phyloP scores from a whole-genome alignment of 2,329 filamentous ascomycete species.

The Aspergillus sp. region DNA sequence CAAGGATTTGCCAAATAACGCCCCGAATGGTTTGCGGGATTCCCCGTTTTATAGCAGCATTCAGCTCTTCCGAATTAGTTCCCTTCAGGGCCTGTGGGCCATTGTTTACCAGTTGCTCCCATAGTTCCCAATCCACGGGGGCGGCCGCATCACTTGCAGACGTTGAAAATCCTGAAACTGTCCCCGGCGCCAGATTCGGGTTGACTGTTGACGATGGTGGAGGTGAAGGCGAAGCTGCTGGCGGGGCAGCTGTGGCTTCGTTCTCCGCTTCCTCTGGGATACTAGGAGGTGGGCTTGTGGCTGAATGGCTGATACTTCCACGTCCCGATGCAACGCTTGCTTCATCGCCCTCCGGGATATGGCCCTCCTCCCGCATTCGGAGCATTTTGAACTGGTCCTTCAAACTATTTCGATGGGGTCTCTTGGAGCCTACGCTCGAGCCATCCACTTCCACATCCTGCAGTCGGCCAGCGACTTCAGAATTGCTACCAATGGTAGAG shows the following conservation, averaged over 20 bases:
- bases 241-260: slow-evolving; percentile 29
- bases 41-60: slow-evolving; percentile 84
- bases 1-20: slow-evolving; percentile 98
- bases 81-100: slow-evolving; percentile 84
- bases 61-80: slow-evolving; percentile 85
- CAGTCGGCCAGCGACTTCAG: slow-evolving; percentile 74
- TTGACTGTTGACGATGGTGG: slow-evolving; percentile 62
- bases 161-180: slow-evolving; percentile 76
- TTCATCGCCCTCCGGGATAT: slow-evolving; percentile 58
- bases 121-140: slow-evolving; percentile 97
- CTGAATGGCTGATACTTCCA: slow-evolving; percentile 41
- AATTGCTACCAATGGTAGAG: slow-evolving; percentile 74
- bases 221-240: slow-evolving; percentile 27
- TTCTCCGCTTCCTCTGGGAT: slow-evolving; percentile 49
- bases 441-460: slow-evolving; percentile 59
- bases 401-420: slow-evolving; percentile 62
- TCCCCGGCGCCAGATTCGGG: slow-evolving; percentile 74
- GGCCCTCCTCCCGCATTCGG: slow-evolving; percentile 71
- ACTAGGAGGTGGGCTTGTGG: slow-evolving; percentile 51
- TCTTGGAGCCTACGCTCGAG: slow-evolving; percentile 47
- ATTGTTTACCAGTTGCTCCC: slow-evolving; percentile 94
- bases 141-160: slow-evolving; percentile 62
- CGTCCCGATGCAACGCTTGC: slow-evolving; percentile 50
- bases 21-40: slow-evolving; percentile 94
- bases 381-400: slow-evolving; percentile 78